Evolutionary conservation across 257 asterid genomes (phyloP), one percentile per base, ranked within the genome.

Genomic region (Leonotis leonurus): DNA sequence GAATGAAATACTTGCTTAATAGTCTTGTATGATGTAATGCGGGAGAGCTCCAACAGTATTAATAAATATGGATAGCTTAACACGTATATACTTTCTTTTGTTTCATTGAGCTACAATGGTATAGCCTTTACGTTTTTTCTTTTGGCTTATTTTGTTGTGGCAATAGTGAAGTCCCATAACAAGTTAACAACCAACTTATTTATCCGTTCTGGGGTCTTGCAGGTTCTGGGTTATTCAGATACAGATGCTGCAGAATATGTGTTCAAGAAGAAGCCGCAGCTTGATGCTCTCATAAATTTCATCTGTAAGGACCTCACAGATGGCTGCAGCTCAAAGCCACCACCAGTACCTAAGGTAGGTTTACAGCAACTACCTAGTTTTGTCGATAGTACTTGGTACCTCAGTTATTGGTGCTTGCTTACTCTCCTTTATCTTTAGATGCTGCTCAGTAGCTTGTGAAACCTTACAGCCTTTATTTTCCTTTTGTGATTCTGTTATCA

Each of bases 211-310:
- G 61, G 20, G 39, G 29, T 73, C 29, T 55, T 77, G 77, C 90
- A 93, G 99, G 91, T 89, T 68, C 66, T 93, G 85, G 99, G 97
- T 24, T 89, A 89, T 80, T 83, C 88, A 27, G 97, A 93, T 68
- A 89, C 97, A 1, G 99, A 93, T 82, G 90, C 72, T 65, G 99
- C 99, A 29, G 99, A 93, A 74, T 82, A 85, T 75, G 48, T 93
- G 29, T 93, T 79, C 29, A 83, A 76, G 56, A 80, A 70, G 49
- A 87, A 79, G 62, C 96, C 97, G 41, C 69, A 71, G 65, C 75
- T 83, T 45, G 77, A 82, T 59, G 74, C 92, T 59, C 74, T 89
- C 74, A 77, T 73, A 14, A 83, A 70, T 56, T 89, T 70, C 64
- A 78, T 85, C 35, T 93, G 99, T 65, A 82, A 93, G 79, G 95